Conservation (phyloP, 2,329 filamentous ascomycete genomes). For the Claviceps quebecensis region DNA sequence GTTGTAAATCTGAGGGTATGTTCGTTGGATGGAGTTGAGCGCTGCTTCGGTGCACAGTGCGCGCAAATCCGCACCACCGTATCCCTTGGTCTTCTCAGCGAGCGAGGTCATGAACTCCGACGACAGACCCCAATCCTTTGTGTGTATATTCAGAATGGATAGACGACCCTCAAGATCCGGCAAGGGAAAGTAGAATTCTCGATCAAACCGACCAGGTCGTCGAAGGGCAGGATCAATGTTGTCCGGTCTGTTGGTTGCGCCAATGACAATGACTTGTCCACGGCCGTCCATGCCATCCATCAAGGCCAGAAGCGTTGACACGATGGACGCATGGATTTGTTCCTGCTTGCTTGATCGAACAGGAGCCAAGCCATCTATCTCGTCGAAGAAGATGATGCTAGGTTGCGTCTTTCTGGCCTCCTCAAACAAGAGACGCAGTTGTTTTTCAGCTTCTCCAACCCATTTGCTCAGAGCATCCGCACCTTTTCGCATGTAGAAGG, state of each 20-base stretch:
- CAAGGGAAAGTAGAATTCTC: conserved; percentile 95
- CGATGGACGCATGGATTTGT: conserved; percentile 95
- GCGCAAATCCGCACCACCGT: conserved; percentile 87
- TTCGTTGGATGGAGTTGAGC: conserved; percentile 86
- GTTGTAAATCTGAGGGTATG: conserved; percentile 90
- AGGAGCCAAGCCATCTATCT: conserved; percentile 92
- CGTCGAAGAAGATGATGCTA: conserved; percentile 98
- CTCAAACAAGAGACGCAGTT: conserved; percentile 84
- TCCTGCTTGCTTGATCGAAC: conserved; percentile 97
- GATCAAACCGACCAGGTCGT: conserved; percentile 84
- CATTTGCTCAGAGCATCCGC: conserved; percentile 96
- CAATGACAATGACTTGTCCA: conserved; percentile 95
- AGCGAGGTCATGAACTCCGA: conserved; percentile 69
- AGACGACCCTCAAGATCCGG: conserved; percentile 69
- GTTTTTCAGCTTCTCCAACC: conserved; percentile 95
- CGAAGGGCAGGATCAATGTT: conserved; percentile 93
- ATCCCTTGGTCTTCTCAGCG: conserved; percentile 83
- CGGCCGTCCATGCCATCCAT: conserved; percentile 99
- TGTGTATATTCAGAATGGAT: conserved; percentile 89
- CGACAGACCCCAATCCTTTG: conserved; percentile 78
- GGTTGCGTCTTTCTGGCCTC: conserved; percentile 92
- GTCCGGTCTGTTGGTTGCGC: conserved; percentile 93
- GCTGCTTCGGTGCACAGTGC: conserved; percentile 93
- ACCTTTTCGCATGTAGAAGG: conserved; percentile 98
- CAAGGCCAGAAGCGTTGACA: conserved; percentile 79